Evolutionary conservation across 345 rosid species (phyloP), one percentile per base, ranked within the genome.

Genomic region (Linum tenue): DNA sequence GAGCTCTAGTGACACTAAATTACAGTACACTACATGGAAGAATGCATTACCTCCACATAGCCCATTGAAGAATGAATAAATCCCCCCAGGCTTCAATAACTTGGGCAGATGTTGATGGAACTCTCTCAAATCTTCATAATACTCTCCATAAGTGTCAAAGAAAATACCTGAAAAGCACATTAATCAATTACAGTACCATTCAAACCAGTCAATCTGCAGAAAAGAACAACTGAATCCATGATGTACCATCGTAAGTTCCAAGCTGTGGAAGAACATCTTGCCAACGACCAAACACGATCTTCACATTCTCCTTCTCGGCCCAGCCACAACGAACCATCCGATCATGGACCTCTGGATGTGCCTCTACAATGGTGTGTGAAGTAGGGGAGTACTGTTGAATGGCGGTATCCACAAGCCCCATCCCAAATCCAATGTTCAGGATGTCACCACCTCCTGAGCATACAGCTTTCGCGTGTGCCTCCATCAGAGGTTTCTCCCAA

Each of bases 401-500:
- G 51, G 98, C 97, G 3, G 85, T 69, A 70, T 92, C 98, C 1
- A 89, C 90, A 2, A 92, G 87, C 12, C 98, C 98, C 98, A 87
- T 87, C 31, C 31, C 97, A 57, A 92, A 92, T 2, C 98, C 97
- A 15, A 89, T 22, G 31, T 22, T 22, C 31, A 22, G 31, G 31
- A 22, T 70, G 64, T 81, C 83, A 38, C 91, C 97, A 40, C 87
- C 90, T 2, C 78, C 78, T 3, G 74, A 82, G 71, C 97, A 92
- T 64, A 92, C 79, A 3, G 95, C 96, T 79, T 89, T 92, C 2
- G 92, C 95, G 64, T 89, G 97, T 69, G 98, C 92, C 83, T 87
- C 95, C 98, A 92, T 92, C 55, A 92, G 62, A 12, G 96, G 97
- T 65, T 82, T 89, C 83, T 89, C 97, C 98, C 97, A 92, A 58